phyloP scores from a whole-genome alignment of 2,329 filamentous ascomycete genomes.

The Penicillium fuscoglaucum region DNA sequence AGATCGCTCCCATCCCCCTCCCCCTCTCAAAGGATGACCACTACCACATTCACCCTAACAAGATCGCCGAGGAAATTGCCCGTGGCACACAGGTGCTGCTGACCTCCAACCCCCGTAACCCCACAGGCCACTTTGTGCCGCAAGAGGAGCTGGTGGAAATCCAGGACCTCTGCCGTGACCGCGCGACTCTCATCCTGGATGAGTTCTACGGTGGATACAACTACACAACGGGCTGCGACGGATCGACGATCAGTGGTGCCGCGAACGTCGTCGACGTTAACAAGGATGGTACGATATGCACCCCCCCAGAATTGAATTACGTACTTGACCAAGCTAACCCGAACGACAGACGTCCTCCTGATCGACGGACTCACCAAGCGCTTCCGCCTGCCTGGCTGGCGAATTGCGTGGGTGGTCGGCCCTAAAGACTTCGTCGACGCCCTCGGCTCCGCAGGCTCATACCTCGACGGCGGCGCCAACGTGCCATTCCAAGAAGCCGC shows the following conservation, averaged over 20 bases:
- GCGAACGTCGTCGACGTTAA: slow-evolving; percentile 89
- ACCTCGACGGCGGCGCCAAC: slow-evolving; percentile 91
- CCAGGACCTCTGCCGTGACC: slow-evolving; percentile 86
- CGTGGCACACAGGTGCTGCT: slow-evolving; percentile 84
- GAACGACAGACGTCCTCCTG: slow-evolving; percentile 71
- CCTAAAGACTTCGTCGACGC: slow-evolving; percentile 96
- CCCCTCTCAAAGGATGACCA: slow-evolving; percentile 81
- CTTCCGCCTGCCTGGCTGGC: slow-evolving; percentile 93
- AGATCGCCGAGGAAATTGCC: slow-evolving; percentile 87
- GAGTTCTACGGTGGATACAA: slow-evolving; percentile 98
- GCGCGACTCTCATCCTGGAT: slow-evolving; percentile 89
- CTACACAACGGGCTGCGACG: slow-evolving; percentile 90
- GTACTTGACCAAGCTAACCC: slow-evolving; percentile 8
- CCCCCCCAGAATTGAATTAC: not conserved
- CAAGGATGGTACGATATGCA: slow-evolving; percentile 56
- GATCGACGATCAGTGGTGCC: slow-evolving; percentile 82
- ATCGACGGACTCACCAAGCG: slow-evolving; percentile 96
- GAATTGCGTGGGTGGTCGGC: slow-evolving; percentile 92
- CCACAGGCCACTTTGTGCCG: slow-evolving; percentile 81
- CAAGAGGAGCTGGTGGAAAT: slow-evolving; percentile 86
- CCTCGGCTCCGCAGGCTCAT: slow-evolving; percentile 87
- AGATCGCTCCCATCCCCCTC: slow-evolving; percentile 84
- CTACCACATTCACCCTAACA: slow-evolving; percentile 91
- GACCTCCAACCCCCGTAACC: slow-evolving; percentile 93
- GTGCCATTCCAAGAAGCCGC: slow-evolving; percentile 95